Conservation (phyloP, 495 filamentous ascomycete species). For the Sabuloglossum arenarium region DNA sequence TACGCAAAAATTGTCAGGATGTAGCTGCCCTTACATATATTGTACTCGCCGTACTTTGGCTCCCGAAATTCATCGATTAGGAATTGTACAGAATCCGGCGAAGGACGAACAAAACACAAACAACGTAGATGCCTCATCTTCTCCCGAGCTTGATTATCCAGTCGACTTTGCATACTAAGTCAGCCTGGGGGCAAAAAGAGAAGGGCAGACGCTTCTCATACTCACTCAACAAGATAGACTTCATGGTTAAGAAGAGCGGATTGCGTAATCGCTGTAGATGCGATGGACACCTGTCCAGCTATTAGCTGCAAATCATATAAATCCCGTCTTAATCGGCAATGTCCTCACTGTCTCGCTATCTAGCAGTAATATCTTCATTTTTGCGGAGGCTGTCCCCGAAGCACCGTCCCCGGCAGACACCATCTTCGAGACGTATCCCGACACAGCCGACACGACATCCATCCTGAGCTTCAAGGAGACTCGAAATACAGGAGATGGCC, state of each 20-base stretch:
- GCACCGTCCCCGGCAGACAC: constrained; percentile 64
- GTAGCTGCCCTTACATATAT: constrained; percentile 37
- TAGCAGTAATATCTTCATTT: constrained; percentile 96
- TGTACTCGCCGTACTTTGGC: constrained; percentile 94
- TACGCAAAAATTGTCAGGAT: neutral
- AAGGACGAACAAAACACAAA: constrained; percentile 80
- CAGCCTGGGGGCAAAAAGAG: constrained; percentile 1
- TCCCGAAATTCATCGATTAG: constrained; percentile 92
- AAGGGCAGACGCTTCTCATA: neutral
- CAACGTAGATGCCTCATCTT: constrained; percentile 96
- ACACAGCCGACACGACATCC: constrained; percentile 84
- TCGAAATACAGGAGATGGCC: neutral
- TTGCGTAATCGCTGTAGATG: constrained; percentile 89
- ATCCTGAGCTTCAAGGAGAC: constrained; percentile 25
- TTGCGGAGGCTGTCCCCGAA: constrained; percentile 49
- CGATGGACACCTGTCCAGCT: constrained; percentile 47
- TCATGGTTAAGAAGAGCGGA: constrained; percentile 91
- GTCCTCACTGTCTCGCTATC: constrained; percentile 74
- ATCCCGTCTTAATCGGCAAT: neutral
- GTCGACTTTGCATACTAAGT: constrained; percentile 26
- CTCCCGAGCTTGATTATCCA: constrained; percentile 79
- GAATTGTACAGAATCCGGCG: constrained; percentile 73
- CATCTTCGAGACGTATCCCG: constrained; percentile 95
- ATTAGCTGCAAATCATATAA: neutral
- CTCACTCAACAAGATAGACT: constrained; percentile 81